phyloP scores from a whole-genome alignment of 2,329 filamentous ascomycete species.

The Phialophora macrospora region DNA sequence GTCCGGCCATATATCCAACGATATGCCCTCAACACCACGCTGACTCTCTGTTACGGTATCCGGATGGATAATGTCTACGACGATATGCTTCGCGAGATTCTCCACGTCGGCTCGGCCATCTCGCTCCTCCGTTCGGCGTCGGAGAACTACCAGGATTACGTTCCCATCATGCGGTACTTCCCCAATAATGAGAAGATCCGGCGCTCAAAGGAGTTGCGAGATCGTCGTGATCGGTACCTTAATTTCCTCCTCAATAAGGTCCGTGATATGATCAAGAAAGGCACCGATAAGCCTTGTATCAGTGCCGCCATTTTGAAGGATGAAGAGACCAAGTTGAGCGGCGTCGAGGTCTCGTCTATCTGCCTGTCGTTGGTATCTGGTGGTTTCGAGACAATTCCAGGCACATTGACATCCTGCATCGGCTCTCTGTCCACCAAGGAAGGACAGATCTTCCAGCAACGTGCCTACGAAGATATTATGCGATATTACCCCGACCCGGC shows the following conservation, averaged over 20 bases:
- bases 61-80: conserved; percentile 71
- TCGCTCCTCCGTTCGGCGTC: conserved; percentile 75
- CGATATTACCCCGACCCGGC: conserved; percentile 65
- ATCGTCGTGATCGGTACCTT: conserved; percentile 68
- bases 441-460: conserved; percentile 69
- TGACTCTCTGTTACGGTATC: conserved; percentile 76
- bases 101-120: conserved; percentile 73
- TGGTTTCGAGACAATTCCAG: conserved; percentile 76
- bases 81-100: conserved; percentile 71
- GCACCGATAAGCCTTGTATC: conserved; percentile 68
- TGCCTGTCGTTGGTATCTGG: conserved; percentile 77
- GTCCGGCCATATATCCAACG: conserved; percentile 71
- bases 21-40: conserved; percentile 71
- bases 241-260: conserved; percentile 60
- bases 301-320: conserved; percentile 68
- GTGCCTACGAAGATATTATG: conserved; percentile 69
- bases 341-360: conserved; percentile 73
- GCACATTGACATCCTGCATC: conserved; percentile 73
- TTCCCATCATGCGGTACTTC: conserved; percentile 68
- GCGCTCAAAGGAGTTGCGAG: conserved; percentile 63
- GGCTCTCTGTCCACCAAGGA: conserved; percentile 67
- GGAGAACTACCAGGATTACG: conserved; percentile 80
- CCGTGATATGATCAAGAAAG: conserved; percentile 61
- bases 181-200: conserved; percentile 60
- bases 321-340: conserved; percentile 67